Evolutionary conservation across 495 filamentous ascomycete species (phyloP), one percentile per base, ranked within the genome.

Genomic region (Penicillium riverlandense): DNA sequence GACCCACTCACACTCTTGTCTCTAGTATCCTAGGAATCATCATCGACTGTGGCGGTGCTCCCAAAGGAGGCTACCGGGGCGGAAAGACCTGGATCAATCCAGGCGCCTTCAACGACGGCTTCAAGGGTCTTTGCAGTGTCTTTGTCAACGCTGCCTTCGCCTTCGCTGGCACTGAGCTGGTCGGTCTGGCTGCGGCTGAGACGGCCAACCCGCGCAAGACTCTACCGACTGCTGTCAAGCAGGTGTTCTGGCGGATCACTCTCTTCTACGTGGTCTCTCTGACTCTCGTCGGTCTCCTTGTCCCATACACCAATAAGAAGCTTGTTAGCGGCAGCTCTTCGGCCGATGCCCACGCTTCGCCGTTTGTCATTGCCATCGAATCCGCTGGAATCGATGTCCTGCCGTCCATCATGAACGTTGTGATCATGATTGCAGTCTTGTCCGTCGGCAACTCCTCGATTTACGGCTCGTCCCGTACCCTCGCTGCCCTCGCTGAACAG

Each of bases 221-320:
- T 11, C 76, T 96, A 6, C 89, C 89, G 0, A 85, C 83, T 0
- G 89, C 89, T 35, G 79, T 90, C 55, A 94, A 94, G 61, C 89
- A 96, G 63, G 89, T 96, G 31, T 96, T 96, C 66, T 96, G 90
- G 90, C 84, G 90, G 57, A 96, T 96, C 62, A 80, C 80, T 11
- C 75, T 96, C 34, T 91, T 94, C 65, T 94, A 94, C 63, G 67
- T 91, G 28, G 79, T 88, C 40, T 83, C 84, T 4, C 74, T 91
- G 3, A 77, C 75, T 14, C 58, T 91, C 0, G 76, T 94, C 42
- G 87, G 88, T 10, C 67, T 90, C 2, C 68, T 90, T 6, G 85
- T 95, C 6, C 82, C 82, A 0, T 89, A 86, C 59, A 68, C 71
- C 50, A 75, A 92, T 41, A 32, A 52, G 0, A 64, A 67, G 11